Evolutionary conservation across 192 early-diverging fungal genomes (phyloP).

Genomic region (Oehlia diaphana): DNA sequence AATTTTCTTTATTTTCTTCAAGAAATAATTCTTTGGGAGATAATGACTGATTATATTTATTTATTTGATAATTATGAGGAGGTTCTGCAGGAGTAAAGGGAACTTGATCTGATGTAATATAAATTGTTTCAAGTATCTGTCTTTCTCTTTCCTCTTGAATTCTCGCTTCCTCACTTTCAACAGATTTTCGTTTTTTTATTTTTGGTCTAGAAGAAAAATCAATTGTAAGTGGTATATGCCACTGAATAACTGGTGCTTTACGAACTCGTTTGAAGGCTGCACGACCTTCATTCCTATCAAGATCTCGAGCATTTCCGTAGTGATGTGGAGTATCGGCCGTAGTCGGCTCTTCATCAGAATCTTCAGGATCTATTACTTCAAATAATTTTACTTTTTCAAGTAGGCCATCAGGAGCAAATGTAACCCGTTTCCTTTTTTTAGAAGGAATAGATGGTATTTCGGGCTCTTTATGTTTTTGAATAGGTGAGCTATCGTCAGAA

Average conservation of each 20-base stretch:
- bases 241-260: slow-evolving; percentile 20
- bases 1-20: slow-evolving; percentile 12
- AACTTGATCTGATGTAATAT: slow-evolving; percentile 16
- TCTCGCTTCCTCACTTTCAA: slow-evolving; percentile 16
- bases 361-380: slow-evolving; percentile 24
- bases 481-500: neutral
- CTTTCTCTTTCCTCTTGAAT: slow-evolving; percentile 13
- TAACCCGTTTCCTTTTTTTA: slow-evolving; percentile 26
- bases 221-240: neutral
- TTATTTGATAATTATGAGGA: neutral
- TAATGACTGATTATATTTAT: neutral
- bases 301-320: slow-evolving; percentile 34
- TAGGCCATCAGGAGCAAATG: slow-evolving; percentile 24
- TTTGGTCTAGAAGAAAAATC: neutral
- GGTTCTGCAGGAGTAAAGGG: slow-evolving; percentile 16
- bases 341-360: neutral
- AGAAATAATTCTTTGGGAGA: neutral
- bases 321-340: slow-evolving; percentile 28
- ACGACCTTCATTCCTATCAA: slow-evolving; percentile 31
- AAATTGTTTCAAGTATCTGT: slow-evolving; percentile 21
- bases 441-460: neutral
- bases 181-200: neutral
- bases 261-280: slow-evolving; percentile 28
- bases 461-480: neutral
- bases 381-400: slow-evolving; percentile 24